These are phyloP conservation scores for Mallotus nudiflorus DNA, from an alignment of 345 rosid genomes.

Conservation along the genomic window DNA sequence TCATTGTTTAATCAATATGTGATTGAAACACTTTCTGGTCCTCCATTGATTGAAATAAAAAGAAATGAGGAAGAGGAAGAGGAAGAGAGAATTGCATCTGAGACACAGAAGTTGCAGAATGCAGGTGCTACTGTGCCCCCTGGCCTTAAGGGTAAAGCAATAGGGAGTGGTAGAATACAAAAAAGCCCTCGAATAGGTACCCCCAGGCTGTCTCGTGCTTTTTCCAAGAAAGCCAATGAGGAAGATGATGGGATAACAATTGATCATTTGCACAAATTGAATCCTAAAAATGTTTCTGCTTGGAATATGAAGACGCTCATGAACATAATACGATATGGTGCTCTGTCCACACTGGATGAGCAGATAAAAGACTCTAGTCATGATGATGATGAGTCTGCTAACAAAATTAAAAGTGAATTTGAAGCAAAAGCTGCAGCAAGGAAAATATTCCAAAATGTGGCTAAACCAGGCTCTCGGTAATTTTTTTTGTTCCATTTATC, in stretches of 20 bases:
- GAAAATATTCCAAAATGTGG: conserved; percentile 35
- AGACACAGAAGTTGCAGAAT: conserved; percentile 26
- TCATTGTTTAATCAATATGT: conserved; percentile 36
- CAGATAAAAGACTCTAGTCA: conserved; percentile 17
- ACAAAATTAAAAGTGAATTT: conserved; percentile 30
- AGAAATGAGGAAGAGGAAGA: conserved; percentile 29
- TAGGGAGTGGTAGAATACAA: conserved; percentile 30
- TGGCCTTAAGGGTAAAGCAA: conserved; percentile 14
- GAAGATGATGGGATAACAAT: conserved; percentile 29
- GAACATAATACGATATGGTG: conserved; percentile 30
- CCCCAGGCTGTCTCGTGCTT: conserved; percentile 23
- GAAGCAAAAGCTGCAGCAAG: conserved; percentile 38
- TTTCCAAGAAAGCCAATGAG: conserved; percentile 18
- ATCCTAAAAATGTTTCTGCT: conserved; percentile 34
- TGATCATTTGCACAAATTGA: conserved; percentile 35
- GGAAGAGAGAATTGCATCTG: conserved; percentile 23
- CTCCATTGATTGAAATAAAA: conserved; percentile 30
- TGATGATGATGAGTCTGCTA: conserved; percentile 35
- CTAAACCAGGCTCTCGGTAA: conserved; percentile 32
- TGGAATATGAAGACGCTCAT: conserved; percentile 43
- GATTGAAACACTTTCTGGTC: conserved; percentile 34
- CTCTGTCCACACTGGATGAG: conserved; percentile 32
- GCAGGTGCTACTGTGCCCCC: conserved; percentile 29
- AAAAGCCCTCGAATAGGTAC: conserved; percentile 30
- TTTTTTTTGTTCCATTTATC: background rate